Percentiles rank a stretch among this genome's conserved stretches.
Conservation (phyloP, 2,329 filamentous ascomycete genomes). For the Arthrinium puccinioides region DNA sequence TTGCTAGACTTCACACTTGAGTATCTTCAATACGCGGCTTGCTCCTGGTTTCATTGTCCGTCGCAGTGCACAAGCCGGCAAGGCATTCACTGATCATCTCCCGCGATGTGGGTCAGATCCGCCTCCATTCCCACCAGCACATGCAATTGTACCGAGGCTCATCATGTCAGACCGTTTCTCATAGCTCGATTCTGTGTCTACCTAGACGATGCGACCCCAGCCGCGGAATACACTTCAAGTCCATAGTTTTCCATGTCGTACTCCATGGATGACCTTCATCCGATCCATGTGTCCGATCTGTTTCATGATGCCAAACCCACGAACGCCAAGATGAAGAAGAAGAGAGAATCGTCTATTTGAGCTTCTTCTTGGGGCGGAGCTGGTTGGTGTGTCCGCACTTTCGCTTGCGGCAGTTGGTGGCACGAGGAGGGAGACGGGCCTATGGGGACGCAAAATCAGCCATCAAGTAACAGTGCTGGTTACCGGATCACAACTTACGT, state of each 20-base stretch:
- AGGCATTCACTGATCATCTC: too few species aligned
- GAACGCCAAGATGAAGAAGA: conserved; percentile 24
- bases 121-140: too few species aligned
- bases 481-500: conserved; percentile 56
- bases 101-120: too few species aligned
- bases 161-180: too few species aligned
- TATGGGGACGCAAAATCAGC: too few species aligned
- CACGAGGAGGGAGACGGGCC: conserved; percentile 89
- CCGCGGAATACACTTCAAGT: conserved; percentile 29
- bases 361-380: conserved; percentile 99
- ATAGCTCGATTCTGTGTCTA: conserved; percentile 9
- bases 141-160: too few species aligned
- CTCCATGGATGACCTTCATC: too few species aligned
- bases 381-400: conserved; percentile 99
- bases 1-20: too few species aligned
- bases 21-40: too few species aligned
- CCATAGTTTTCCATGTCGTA: conserved; percentile 23
- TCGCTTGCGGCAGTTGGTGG: conserved; percentile 99
- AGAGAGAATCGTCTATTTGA: conserved; percentile 67
- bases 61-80: too few species aligned
- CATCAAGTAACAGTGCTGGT: background rate
- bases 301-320: conserved; percentile 26
- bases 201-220: conserved; percentile 5
- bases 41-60: too few species aligned
- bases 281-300: conserved; percentile 12